These are phyloP conservation scores for Drechslerella dactyloides DNA, from an alignment of 2,329 filamentous ascomycete species.

Conservation along the genomic window DNA sequence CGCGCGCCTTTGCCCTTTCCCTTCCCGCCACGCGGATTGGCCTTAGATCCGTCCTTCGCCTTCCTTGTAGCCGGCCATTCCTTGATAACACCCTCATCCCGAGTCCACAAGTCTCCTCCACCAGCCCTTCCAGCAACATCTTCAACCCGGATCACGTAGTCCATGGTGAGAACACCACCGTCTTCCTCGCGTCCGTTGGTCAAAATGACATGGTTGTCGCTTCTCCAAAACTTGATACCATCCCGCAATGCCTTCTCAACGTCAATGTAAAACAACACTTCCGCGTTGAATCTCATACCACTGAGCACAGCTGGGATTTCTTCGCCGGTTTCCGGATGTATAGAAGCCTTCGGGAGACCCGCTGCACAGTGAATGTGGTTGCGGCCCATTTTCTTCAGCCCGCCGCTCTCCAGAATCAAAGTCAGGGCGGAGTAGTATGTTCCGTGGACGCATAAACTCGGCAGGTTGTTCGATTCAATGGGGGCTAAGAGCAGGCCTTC, in stretches of 20 bases:
- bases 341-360: slow-evolving; percentile 62
- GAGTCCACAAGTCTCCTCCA: slow-evolving; percentile 71
- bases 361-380: slow-evolving; percentile 91
- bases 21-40: slow-evolving; percentile 58
- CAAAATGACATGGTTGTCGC: slow-evolving; percentile 78
- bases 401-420: slow-evolving; percentile 75
- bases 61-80: slow-evolving; percentile 70
- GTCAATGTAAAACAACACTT: slow-evolving; percentile 79
- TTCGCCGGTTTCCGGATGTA: slow-evolving; percentile 38
- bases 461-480: slow-evolving; percentile 65
- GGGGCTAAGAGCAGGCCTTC: slow-evolving; percentile 73
- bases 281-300: slow-evolving; percentile 79
- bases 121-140: slow-evolving; percentile 62
- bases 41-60: slow-evolving; percentile 59
- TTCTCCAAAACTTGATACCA: slow-evolving; percentile 73
- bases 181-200: slow-evolving; percentile 66
- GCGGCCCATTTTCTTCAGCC: slow-evolving; percentile 78
- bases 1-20: slow-evolving; percentile 33
- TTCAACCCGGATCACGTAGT: slow-evolving; percentile 75
- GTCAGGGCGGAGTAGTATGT: slow-evolving; percentile 84
- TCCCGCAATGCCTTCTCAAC: slow-evolving; percentile 70
- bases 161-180: slow-evolving; percentile 68
- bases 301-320: slow-evolving; percentile 66
- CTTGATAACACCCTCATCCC: slow-evolving; percentile 70
- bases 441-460: slow-evolving; percentile 77